phyloP scores from a whole-genome alignment of 2,329 filamentous ascomycete genomes.

The Didymella pinodella region DNA sequence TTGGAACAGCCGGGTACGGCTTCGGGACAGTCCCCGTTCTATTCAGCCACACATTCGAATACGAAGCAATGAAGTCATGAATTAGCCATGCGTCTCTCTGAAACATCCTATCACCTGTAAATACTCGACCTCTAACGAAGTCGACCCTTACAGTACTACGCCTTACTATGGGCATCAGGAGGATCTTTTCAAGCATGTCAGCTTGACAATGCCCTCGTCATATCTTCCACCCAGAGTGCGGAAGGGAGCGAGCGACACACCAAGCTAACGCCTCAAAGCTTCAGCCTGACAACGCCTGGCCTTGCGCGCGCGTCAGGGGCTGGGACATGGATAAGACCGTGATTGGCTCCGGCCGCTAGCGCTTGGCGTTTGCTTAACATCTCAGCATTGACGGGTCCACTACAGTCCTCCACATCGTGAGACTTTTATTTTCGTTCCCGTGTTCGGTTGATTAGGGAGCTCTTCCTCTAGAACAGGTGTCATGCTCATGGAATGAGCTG shows the following conservation, averaged over 20 bases:
- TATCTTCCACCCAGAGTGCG: neutral
- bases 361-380: conserved; percentile 32
- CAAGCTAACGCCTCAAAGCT: conserved; percentile 37
- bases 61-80: conserved; percentile 24
- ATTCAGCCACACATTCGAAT: conserved; percentile 6
- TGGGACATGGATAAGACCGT: neutral
- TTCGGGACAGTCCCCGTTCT: neutral
- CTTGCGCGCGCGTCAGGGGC: conserved; percentile 24
- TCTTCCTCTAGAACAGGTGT: neutral
- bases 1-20: conserved; percentile 9
- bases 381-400: conserved; percentile 24
- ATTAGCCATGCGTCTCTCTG: conserved; percentile 1
- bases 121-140: neutral
- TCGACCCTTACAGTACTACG: neutral
- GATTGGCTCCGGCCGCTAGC: conserved; percentile 19
- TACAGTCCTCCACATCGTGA: conserved; percentile 10
- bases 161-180: neutral
- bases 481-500: neutral
- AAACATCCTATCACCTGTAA: neutral
- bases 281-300: conserved; percentile 14
- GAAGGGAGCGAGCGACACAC: conserved; percentile 2
- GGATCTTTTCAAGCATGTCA: neutral
- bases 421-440: conserved; percentile 12
- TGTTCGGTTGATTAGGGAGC: conserved; percentile 4
- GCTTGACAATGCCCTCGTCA: neutral